A percentile compares a stretch with the other conserved stretches of the same genome.
These are phyloP conservation scores for Spizellomyces sp. DNA, from an alignment of 192 early-diverging fungal genomes.

Conservation along the genomic window DNA sequence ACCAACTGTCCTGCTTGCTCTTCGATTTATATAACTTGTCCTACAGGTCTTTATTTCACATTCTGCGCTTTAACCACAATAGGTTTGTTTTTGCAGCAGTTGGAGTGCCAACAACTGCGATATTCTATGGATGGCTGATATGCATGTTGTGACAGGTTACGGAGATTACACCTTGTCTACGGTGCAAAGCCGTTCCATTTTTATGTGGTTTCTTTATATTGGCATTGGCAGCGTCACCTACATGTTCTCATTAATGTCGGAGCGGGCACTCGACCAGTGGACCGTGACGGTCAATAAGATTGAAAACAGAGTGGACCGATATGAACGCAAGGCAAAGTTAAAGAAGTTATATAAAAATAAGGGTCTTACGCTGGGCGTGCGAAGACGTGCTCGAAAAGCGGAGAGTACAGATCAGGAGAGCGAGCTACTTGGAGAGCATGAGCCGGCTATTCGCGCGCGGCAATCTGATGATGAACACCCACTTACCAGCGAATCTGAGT, in stretches of 20 bases:
- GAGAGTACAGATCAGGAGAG: no score
- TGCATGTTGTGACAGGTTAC: constrained; percentile 18
- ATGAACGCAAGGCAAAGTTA: constrained; percentile 50
- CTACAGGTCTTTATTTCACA: constrained; percentile 45
- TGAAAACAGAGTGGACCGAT: constrained; percentile 52
- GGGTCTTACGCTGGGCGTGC: no score
- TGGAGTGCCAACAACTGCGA: background rate
- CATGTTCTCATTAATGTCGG: constrained; percentile 45
- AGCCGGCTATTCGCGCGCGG: no score
- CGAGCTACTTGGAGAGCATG: no score
- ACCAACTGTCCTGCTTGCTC: no score
- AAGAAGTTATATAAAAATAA: constrained; percentile 41
- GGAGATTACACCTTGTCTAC: constrained; percentile 46
- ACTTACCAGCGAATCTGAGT: no score
- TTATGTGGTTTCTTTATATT: constrained; percentile 49
- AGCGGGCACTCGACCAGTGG: constrained; percentile 55
- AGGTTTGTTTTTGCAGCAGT: constrained; percentile 15
- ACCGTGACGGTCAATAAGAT: constrained; percentile 44
- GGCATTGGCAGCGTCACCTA: constrained; percentile 46
- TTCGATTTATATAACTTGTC: no score
- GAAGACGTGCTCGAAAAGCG: no score
- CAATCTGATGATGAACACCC: no score
- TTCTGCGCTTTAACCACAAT: constrained; percentile 49
- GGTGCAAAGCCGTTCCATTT: constrained; percentile 39
- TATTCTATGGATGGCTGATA: background rate